These are phyloP conservation scores for Zea luxurians DNA, from an alignment of 176 grass and related monocot species.

Conservation along the genomic window DNA sequence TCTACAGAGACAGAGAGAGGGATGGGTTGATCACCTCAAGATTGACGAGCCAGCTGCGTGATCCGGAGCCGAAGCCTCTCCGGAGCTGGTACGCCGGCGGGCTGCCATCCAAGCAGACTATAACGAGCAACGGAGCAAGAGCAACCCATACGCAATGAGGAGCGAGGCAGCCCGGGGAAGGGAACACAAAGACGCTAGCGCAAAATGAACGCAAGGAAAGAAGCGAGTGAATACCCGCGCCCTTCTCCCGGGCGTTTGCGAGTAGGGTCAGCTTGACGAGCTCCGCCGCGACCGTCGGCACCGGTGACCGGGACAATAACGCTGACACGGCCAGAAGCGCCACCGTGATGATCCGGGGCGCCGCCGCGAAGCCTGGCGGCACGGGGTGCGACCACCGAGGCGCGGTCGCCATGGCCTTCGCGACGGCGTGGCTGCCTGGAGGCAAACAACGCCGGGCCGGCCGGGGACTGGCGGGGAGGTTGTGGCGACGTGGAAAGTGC, in stretches of 20 bases:
- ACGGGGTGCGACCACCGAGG: not conserved
- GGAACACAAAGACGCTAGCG: not conserved
- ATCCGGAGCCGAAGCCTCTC: slow-evolving; percentile 64
- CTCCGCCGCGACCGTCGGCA: not conserved
- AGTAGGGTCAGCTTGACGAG: slow-evolving; percentile 52
- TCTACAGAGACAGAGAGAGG: not conserved
- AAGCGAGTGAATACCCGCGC: slow-evolving; percentile 18
- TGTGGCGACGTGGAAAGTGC: not conserved
- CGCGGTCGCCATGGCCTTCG: not conserved
- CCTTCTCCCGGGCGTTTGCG: slow-evolving; percentile 41
- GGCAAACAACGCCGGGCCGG: not conserved
- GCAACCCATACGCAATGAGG: not conserved
- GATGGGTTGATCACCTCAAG: slow-evolving; percentile 52
- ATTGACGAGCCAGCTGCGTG: slow-evolving; percentile 54
- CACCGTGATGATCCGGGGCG: not conserved
- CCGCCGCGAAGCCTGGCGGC: not conserved
- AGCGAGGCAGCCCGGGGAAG: not conserved
- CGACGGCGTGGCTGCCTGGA: not conserved
- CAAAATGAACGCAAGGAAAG: not conserved
- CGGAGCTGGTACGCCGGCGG: slow-evolving; percentile 59
- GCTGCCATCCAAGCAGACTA: slow-evolving; percentile 80
- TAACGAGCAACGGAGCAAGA: not conserved
- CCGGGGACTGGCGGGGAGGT: too few relatives aligned
- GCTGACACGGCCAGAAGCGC: not conserved
- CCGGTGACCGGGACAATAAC: not conserved